phyloP scores from a whole-genome alignment of 1,284 basidiomycete species.

The Termitomyces sp. region DNA sequence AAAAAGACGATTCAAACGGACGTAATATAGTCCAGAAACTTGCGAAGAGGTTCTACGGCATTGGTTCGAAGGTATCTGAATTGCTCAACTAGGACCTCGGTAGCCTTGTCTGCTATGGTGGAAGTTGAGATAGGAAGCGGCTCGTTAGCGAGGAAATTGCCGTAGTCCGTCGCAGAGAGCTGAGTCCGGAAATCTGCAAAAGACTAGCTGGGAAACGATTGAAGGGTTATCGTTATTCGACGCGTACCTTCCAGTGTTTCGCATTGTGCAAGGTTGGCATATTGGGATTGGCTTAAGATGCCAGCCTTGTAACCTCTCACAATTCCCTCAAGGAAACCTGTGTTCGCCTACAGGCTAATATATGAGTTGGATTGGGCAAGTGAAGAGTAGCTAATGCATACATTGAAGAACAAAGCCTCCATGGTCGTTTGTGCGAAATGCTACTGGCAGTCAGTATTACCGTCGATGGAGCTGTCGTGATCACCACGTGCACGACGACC shows the following conservation, averaged over 20 bases:
- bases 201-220: background rate
- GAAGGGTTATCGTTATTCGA: background rate
- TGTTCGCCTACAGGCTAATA: slow-evolving; percentile 54
- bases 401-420: slow-evolving; percentile 88
- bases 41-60: slow-evolving; percentile 85
- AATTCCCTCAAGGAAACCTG: slow-evolving; percentile 88
- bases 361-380: slow-evolving; percentile 8
- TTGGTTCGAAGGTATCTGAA: slow-evolving; percentile 94
- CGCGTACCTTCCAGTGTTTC: slow-evolving; percentile 89
- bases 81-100: slow-evolving; percentile 91
- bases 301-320: slow-evolving; percentile 94
- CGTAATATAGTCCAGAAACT: slow-evolving; percentile 98
- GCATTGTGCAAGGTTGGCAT: slow-evolving; percentile 94
- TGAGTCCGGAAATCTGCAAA: slow-evolving; percentile 84
- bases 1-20: slow-evolving; percentile 41
- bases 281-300: slow-evolving; percentile 85
- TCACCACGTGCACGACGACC: background rate
- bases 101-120: slow-evolving; percentile 94
- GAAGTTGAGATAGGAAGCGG: slow-evolving; percentile 93
- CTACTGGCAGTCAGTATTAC: no score
- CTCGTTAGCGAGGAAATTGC: slow-evolving; percentile 97
- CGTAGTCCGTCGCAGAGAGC: slow-evolving; percentile 94
- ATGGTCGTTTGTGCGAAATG: slow-evolving; percentile 33
- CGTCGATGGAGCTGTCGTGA: background rate
- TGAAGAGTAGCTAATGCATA: slow-evolving; percentile 29